Evolutionary conservation across 2,329 filamentous ascomycete species (phyloP).

Genomic region (Epichloe brachyelytri): DNA sequence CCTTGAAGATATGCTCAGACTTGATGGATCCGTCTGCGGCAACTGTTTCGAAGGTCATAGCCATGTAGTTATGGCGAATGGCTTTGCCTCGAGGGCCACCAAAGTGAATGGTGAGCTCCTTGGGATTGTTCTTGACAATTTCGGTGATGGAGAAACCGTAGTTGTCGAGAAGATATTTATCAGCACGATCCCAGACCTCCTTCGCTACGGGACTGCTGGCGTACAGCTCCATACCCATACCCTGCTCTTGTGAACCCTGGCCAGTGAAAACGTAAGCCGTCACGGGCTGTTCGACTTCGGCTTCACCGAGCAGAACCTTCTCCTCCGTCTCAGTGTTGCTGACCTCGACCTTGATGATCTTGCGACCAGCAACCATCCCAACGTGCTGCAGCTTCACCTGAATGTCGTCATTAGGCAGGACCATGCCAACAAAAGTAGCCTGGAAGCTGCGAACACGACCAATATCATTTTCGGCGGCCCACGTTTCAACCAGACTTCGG

Average conservation of each 20-base stretch:
- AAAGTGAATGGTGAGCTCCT: constrained; percentile 96
- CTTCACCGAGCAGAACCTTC: constrained; percentile 88
- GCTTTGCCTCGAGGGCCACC: constrained; percentile 93
- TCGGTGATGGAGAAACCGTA: constrained; percentile 98
- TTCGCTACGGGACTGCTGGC: constrained; percentile 84
- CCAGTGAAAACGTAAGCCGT: constrained; percentile 97
- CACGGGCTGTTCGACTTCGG: constrained; percentile 93
- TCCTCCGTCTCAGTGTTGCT: constrained; percentile 93
- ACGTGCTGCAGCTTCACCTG: constrained; percentile 92
- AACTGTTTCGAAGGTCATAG: constrained; percentile 99
- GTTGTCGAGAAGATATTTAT: constrained; percentile 97
- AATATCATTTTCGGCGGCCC: constrained; percentile 97
- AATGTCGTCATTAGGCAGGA: constrained; percentile 89
- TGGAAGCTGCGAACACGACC: constrained; percentile 96
- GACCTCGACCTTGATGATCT: constrained; percentile 98
- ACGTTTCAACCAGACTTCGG: constrained; percentile 90
- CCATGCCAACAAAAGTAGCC: constrained; percentile 95
- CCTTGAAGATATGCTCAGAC: constrained; percentile 99
- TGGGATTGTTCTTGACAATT: constrained; percentile 98
- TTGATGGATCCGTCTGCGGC: constrained; percentile 84
- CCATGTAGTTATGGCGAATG: constrained; percentile 98
- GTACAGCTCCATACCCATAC: constrained; percentile 99
- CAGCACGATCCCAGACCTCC: constrained; percentile 95
- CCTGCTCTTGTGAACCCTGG: constrained; percentile 96
- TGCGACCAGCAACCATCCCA: constrained; percentile 94